Evolutionary conservation across 2,329 filamentous ascomycete species (phyloP).

Genomic region (Arachnomyces sp.): DNA sequence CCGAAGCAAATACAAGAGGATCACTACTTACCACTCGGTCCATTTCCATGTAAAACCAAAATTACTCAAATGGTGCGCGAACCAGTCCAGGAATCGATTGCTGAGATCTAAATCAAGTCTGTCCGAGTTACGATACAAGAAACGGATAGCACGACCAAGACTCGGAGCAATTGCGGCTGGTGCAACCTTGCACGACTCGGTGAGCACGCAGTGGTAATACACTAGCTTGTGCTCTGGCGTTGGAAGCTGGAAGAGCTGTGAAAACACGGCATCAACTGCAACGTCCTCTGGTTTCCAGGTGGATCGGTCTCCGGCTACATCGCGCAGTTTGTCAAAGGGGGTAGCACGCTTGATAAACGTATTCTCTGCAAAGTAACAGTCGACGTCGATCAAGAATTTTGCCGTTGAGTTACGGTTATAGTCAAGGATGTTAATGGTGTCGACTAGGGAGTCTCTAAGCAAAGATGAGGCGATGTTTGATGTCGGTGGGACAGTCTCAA

Average conservation of each 20-base stretch:
- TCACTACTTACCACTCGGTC: slow-evolving; percentile 69
- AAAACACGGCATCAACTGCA: slow-evolving; percentile 94
- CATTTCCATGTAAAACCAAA: slow-evolving; percentile 99
- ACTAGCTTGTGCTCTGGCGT: slow-evolving; percentile 85
- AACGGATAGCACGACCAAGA: slow-evolving; percentile 85
- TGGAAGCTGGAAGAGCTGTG: slow-evolving; percentile 83
- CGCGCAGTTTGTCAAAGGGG: slow-evolving; percentile 78
- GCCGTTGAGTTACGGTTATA: slow-evolving; percentile 85
- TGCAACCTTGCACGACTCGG: slow-evolving; percentile 90
- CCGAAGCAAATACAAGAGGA: background rate
- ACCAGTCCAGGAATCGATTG: slow-evolving; percentile 93
- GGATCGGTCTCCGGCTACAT: slow-evolving; percentile 55
- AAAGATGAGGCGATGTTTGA: slow-evolving; percentile 72
- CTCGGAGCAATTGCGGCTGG: slow-evolving; percentile 94
- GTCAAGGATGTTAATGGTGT: slow-evolving; percentile 89
- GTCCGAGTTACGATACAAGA: slow-evolving; percentile 74
- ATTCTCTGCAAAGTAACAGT: slow-evolving; percentile 83
- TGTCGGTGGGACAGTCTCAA: slow-evolving; percentile 77
- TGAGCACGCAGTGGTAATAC: slow-evolving; percentile 92
- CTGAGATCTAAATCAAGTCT: slow-evolving; percentile 79
- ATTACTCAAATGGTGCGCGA: slow-evolving; percentile 94
- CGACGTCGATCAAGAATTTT: slow-evolving; percentile 84
- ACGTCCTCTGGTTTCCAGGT: slow-evolving; percentile 98
- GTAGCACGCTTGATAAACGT: slow-evolving; percentile 93
- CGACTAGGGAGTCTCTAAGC: slow-evolving; percentile 75